Percentiles rank a stretch among this genome's conserved stretches.
phyloP scores from a whole-genome alignment of 768 basidiomycete genomes.

The Mycena epipterygia region DNA sequence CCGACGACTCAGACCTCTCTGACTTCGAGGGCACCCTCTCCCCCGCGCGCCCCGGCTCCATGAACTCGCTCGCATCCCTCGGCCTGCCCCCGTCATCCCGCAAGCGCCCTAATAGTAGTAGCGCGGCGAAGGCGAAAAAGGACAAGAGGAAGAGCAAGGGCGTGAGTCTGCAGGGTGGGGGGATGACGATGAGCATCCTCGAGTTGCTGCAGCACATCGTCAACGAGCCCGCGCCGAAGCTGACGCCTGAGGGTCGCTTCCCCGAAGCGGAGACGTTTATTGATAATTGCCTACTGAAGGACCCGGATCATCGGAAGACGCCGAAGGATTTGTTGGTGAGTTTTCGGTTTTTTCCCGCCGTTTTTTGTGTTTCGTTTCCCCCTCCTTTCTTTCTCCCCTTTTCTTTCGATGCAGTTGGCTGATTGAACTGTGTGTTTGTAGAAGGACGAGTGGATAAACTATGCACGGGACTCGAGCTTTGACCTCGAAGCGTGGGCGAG shows the following conservation, averaged over 20 bases:
- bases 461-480: constrained; percentile 19
- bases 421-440: neutral
- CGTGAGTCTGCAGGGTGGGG: constrained; percentile 93
- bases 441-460: constrained; percentile 34
- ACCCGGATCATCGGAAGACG: constrained; percentile 85
- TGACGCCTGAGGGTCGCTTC: constrained; percentile 81
- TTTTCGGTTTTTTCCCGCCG: constrained; percentile 46
- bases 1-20: constrained; percentile 84
- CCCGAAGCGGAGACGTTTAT: constrained; percentile 87
- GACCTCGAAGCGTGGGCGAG: constrained; percentile 35
- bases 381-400: no score
- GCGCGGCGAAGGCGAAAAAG: constrained; percentile 71
- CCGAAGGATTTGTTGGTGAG: constrained; percentile 90
- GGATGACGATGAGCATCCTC: constrained; percentile 98
- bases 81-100: constrained; percentile 51
- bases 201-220: constrained; percentile 98
- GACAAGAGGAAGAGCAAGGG: constrained; percentile 92
- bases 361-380: no score
- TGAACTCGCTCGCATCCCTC: constrained; percentile 58
- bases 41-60: constrained; percentile 72
- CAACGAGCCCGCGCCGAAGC: constrained; percentile 94
- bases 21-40: constrained; percentile 88
- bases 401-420: neutral
- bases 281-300: constrained; percentile 91
- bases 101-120: constrained; percentile 46